A percentile compares a stretch with the other conserved stretches of the same genome.
These are phyloP conservation scores for Zanthoxylum bungeanum DNA, from an alignment of 345 rosid genomes.

Conservation along the genomic window DNA sequence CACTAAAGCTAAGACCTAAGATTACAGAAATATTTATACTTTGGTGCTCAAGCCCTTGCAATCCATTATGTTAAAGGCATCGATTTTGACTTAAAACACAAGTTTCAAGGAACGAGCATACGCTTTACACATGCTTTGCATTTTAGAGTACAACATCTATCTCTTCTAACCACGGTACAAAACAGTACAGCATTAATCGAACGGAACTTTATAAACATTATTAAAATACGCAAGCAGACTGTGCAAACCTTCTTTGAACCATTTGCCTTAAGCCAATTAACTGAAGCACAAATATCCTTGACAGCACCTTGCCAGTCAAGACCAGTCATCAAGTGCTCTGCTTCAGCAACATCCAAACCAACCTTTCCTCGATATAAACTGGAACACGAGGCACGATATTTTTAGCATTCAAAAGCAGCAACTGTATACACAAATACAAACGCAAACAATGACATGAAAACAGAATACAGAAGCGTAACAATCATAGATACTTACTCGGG, in stretches of 20 bases:
- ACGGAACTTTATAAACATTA: background rate
- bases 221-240: background rate
- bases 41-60: background rate
- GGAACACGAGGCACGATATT: slow-evolving; percentile 10
- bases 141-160: background rate
- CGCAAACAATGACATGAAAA: background rate
- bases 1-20: background rate
- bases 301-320: slow-evolving; percentile 97
- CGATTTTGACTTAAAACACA: background rate
- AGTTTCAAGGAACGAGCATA: background rate
- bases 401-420: background rate
- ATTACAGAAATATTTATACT: background rate
- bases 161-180: background rate
- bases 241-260: slow-evolving; percentile 75
- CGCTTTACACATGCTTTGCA: background rate
- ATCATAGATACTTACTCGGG: slow-evolving; percentile 58
- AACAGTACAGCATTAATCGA: background rate
- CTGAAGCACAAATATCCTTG: slow-evolving; percentile 81
- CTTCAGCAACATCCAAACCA: slow-evolving; percentile 86
- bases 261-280: slow-evolving; percentile 85
- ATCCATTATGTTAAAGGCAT: background rate
- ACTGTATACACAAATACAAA: background rate
- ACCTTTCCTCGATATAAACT: slow-evolving; percentile 95
- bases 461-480: background rate
- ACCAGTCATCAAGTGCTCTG: slow-evolving; percentile 85